These are phyloP conservation scores for Pythium folliculosum DNA, from an alignment of 352 stramenopile species.

Conservation along the genomic window DNA sequence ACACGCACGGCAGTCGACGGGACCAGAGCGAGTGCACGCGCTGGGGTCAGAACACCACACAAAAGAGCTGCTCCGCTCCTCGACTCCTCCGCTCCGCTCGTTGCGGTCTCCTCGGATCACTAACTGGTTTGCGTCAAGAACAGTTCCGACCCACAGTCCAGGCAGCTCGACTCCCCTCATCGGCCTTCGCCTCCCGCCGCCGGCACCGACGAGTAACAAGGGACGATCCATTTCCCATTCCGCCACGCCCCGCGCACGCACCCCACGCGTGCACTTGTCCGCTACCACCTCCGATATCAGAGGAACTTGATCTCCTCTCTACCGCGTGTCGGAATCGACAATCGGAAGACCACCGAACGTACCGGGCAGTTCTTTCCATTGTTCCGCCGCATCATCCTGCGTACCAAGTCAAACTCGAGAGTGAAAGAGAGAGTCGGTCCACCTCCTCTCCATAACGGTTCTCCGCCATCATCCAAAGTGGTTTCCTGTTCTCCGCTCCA, in stretches of 20 bases:
- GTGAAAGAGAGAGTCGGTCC: slow-evolving; percentile 14
- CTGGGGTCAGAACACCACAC: slow-evolving; percentile 1
- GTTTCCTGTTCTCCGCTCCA: background rate
- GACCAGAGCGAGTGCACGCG: slow-evolving; percentile 9
- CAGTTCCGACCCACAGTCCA: slow-evolving; percentile 1
- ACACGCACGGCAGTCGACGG: slow-evolving; percentile 7
- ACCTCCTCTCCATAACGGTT: slow-evolving; percentile 10
- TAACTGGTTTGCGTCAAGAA: slow-evolving; percentile 5
- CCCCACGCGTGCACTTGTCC: too few relatives aligned
- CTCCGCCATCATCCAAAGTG: background rate
- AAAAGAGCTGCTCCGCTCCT: background rate
- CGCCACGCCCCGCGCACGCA: background rate
- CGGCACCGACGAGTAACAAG: background rate
- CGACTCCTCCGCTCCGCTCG: background rate
- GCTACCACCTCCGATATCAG: background rate
- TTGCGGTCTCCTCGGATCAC: slow-evolving; percentile 4
- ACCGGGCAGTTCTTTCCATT: slow-evolving; percentile 17
- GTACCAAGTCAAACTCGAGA: background rate
- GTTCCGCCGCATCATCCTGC: background rate
- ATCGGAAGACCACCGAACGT: background rate
- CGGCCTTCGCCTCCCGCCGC: too few relatives aligned
- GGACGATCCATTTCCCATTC: slow-evolving; percentile 12
- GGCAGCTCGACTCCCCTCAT: background rate
- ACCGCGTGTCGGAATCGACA: slow-evolving; percentile 13
- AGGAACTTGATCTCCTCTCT: background rate